These are phyloP conservation scores for Claviceps africana DNA, from an alignment of 2,329 filamentous ascomycete genomes.

Conservation along the genomic window DNA sequence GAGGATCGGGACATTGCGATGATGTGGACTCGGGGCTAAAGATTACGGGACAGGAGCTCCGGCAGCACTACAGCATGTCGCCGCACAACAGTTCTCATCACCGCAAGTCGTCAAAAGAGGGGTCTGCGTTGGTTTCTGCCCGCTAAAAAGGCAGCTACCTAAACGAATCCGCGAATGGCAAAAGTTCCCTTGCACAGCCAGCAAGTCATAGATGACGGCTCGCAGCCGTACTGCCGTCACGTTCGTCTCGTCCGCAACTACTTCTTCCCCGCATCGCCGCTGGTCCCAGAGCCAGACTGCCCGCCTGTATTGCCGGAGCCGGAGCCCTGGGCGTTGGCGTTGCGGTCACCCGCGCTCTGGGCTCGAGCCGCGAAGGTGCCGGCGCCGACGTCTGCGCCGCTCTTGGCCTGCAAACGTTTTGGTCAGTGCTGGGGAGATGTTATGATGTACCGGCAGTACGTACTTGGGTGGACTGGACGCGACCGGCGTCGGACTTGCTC, in stretches of 20 bases:
- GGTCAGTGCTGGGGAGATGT: not conserved
- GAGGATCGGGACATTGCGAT: no score
- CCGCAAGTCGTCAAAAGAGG: no score
- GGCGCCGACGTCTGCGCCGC: not conserved
- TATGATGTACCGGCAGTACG: not conserved
- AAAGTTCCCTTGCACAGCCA: not conserved
- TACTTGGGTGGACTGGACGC: not conserved
- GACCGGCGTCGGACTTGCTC: not conserved
- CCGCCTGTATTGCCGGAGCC: no score
- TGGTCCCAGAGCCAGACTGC: not conserved
- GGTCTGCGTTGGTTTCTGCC: no score
- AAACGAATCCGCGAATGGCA: not conserved
- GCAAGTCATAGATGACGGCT: not conserved
- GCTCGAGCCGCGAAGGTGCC: not conserved
- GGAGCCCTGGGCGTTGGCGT: not conserved
- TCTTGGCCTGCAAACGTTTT: not conserved
- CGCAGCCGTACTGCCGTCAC: not conserved
- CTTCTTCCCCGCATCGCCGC: not conserved
- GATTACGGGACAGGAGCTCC: no score
- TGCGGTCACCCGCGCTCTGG: constrained; percentile 4
- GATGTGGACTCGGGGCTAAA: no score
- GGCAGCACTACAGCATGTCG: no score
- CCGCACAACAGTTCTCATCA: no score
- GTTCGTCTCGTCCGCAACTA: not conserved
- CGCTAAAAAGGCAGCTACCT: not conserved